Base-by-base conservation (phyloP, 108 stramenopile genomes). In the Heterococcus sp. region DNA sequence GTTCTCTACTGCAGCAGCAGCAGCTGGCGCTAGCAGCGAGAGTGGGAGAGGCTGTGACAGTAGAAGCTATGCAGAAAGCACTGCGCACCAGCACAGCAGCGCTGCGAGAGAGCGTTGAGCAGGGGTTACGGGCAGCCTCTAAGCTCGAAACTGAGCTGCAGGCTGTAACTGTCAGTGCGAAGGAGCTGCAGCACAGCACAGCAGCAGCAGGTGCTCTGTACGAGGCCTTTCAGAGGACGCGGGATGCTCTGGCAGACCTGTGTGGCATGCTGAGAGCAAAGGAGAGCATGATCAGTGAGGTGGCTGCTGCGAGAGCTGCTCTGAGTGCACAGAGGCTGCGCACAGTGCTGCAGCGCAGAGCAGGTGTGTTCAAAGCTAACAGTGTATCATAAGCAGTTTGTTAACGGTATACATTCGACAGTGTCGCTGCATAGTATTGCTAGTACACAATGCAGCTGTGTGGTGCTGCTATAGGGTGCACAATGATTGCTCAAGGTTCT, bases 261-360 rank as follows among this genome's bases (percentile, higher is more conserved):
- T 78, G 76, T 29, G 76, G 76, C 69, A 78, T 78, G 76, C 76
- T 78, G 33, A 40, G 76, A 35, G 76, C 68, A 35, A 78, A 78
- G 76, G 76, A 75, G 39, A 29, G 37, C 75, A 75, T 75, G 75
- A 32, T 75, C 66, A 39, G 67, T 3, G 46, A 75, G 75, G 46
- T 75, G 66, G 75, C 67, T 38, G 35, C 75, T 2, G 75, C 75
- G 46, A 8, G 2, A 33, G 37, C 3, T 68, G 75, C 66, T 32
- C 38, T 30, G 32, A 39, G 28, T 68, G 66, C 66, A 2, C 46
- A 0, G 75, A 2, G 67, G 75, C 28, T 68, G 65, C 0, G 37
- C 36, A 38, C 75, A n/a, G n/a, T n/a, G n/a, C n/a, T n/a, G n/a
- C n/a, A n/a, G n/a, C n/a, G n/a, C n/a, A n/a, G n/a, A n/a, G n/a